Conservation (phyloP, 1,284 basidiomycete species). For the Heimioporus punctisporus region DNA sequence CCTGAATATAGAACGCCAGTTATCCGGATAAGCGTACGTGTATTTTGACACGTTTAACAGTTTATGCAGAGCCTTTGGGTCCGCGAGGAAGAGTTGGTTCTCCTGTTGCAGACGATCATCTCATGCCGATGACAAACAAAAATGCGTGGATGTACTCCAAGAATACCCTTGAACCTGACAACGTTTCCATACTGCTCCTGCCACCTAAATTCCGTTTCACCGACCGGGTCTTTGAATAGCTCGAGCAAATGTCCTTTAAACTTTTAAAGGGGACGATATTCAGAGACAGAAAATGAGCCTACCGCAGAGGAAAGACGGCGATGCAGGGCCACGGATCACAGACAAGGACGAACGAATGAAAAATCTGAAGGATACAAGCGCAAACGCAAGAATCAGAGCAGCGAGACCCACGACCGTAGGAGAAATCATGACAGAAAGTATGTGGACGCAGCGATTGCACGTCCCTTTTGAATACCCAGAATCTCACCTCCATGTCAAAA, state of each 20-base stretch:
- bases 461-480: no score
- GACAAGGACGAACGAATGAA: not conserved
- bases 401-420: no score
- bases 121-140: not conserved
- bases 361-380: no score
- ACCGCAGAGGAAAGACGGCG: not conserved
- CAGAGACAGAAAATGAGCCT: not conserved
- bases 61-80: slow-evolving; percentile 46
- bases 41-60: slow-evolving; percentile 43
- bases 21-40: slow-evolving; percentile 36
- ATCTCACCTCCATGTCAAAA: no score
- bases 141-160: not conserved
- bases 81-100: slow-evolving; percentile 31
- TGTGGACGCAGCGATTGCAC: no score
- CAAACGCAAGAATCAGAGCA: no score
- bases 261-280: not conserved
- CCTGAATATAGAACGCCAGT: slow-evolving; percentile 31
- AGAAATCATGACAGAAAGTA: no score
- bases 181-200: not conserved
- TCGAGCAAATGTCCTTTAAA: not conserved
- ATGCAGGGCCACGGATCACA: not conserved
- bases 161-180: not conserved
- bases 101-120: not conserved
- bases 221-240: not conserved
- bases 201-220: not conserved